These are phyloP conservation scores for Rhododendron henanense DNA, from an alignment of 148 eudicot genomes.

Conservation along the genomic window DNA sequence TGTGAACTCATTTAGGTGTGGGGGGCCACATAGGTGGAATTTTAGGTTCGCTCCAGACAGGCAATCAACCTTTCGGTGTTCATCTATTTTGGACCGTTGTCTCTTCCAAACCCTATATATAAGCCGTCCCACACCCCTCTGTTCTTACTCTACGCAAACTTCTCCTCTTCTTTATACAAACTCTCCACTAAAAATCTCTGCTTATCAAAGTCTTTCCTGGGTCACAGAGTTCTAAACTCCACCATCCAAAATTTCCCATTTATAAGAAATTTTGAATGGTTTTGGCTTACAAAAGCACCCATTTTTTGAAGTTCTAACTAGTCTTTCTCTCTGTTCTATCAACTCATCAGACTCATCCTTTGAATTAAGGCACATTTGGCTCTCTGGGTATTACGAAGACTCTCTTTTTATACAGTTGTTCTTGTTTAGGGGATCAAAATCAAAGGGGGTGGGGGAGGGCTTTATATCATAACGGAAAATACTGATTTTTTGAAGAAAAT, in stretches of 20 bases:
- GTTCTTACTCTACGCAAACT: conserved; percentile 22
- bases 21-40: conserved; percentile 44
- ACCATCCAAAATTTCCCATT: not conserved
- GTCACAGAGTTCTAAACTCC: not conserved
- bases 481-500: conserved; percentile 37
- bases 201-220: not conserved
- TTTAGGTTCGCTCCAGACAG: conserved; percentile 46
- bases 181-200: not conserved
- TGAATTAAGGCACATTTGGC: not conserved
- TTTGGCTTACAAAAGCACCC: conserved; percentile 19
- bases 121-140: conserved; percentile 24
- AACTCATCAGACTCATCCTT: not conserved
- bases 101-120: conserved; percentile 53
- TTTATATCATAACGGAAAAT: conserved; percentile 16
- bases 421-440: conserved; percentile 13
- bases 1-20: conserved; percentile 34
- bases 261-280: conserved; percentile 3
- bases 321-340: not conserved
- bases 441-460: conserved; percentile 27
- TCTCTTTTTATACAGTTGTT: not conserved
- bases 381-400: conserved; percentile 20
- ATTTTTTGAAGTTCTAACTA: conserved; percentile 21
- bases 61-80: conserved; percentile 52
- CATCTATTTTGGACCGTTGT: conserved; percentile 25
- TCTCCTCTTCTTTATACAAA: not conserved